Conservation (phyloP, 176 grass and related monocot species). For the Pharus latifolius region DNA sequence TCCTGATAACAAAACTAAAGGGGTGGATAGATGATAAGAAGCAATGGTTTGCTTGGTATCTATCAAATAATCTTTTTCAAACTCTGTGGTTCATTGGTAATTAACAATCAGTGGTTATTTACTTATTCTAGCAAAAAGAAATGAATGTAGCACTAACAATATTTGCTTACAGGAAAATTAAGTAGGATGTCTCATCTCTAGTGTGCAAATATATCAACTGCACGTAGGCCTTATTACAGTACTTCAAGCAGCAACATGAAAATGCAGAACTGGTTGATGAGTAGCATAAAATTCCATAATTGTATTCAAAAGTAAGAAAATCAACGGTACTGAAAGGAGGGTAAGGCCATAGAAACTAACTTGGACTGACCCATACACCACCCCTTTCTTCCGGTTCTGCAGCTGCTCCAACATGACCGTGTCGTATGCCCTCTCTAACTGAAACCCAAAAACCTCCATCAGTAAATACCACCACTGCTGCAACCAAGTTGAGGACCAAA, state of each 20-base stretch:
- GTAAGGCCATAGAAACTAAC: neutral
- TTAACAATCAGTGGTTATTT: neutral
- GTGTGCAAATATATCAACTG: neutral
- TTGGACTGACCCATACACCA: conserved; percentile 39
- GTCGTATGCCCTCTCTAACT: conserved; percentile 58
- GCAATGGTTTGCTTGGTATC: neutral
- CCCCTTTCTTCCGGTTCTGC: conserved; percentile 46
- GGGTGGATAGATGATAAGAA: neutral
- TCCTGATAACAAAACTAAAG: neutral
- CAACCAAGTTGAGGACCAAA: neutral
- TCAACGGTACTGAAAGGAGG: too few species aligned
- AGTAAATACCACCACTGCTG: neutral
- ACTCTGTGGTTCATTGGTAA: neutral
- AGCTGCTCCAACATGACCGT: conserved; percentile 57
- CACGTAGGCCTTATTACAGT: neutral
- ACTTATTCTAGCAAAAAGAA: neutral
- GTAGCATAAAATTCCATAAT: neutral
- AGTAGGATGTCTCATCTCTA: too few species aligned
- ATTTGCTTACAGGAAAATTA: neutral
- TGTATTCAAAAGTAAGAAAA: neutral
- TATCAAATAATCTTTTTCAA: neutral
- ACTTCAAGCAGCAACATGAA: neutral
- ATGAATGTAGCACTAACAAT: neutral
- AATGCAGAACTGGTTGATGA: neutral
- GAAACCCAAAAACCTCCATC: conserved; percentile 2